These are phyloP conservation scores for Omphalotus guepiniiformis DNA, from an alignment of 768 basidiomycete species.

Conservation along the genomic window DNA sequence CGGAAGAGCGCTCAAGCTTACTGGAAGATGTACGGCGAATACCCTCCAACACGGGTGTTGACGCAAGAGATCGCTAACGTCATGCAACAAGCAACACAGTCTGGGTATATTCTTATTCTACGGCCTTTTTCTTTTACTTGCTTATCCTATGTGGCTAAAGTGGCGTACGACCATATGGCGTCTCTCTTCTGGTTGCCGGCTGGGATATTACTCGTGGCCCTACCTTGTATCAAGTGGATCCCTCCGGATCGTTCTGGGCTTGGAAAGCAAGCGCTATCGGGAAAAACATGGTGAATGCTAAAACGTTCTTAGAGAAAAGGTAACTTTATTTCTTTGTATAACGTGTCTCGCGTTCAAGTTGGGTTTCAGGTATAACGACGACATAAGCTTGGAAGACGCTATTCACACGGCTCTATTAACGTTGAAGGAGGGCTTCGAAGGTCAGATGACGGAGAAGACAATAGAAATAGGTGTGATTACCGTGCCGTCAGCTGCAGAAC, in stretches of 20 bases:
- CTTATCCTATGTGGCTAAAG: slow-evolving; percentile 43
- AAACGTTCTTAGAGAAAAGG: slow-evolving; percentile 99
- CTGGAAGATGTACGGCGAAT: slow-evolving; percentile 99
- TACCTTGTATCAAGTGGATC: slow-evolving; percentile 98
- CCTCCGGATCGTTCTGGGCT: slow-evolving; percentile 98
- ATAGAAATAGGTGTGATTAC: slow-evolving; percentile 98
- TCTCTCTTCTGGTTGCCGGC: slow-evolving; percentile 94
- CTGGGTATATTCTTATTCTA: slow-evolving; percentile 61
- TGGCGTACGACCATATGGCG: slow-evolving; percentile 98
- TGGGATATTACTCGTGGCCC: slow-evolving; percentile 96
- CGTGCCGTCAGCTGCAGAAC: slow-evolving; percentile 68
- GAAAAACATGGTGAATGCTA: slow-evolving; percentile 99
- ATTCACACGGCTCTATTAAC: slow-evolving; percentile 98
- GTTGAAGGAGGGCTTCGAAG: slow-evolving; percentile 98
- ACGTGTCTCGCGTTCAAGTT: slow-evolving; percentile 18
- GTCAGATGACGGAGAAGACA: slow-evolving; percentile 99
- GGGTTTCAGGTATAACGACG: slow-evolving; percentile 87
- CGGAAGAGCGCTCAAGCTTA: slow-evolving; percentile 98
- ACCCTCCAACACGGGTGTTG: slow-evolving; percentile 93
- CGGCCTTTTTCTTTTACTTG: slow-evolving; percentile 14
- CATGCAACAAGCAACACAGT: slow-evolving; percentile 99
- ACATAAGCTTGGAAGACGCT: slow-evolving; percentile 97
- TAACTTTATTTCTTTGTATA: slow-evolving; percentile 27
- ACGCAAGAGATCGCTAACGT: slow-evolving; percentile 97
- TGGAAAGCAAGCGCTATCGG: slow-evolving; percentile 99